Percentiles rank a stretch among this genome's conserved stretches.
Conservation (phyloP, 345 rosid genomes). For the Linum usitatissimum region DNA sequence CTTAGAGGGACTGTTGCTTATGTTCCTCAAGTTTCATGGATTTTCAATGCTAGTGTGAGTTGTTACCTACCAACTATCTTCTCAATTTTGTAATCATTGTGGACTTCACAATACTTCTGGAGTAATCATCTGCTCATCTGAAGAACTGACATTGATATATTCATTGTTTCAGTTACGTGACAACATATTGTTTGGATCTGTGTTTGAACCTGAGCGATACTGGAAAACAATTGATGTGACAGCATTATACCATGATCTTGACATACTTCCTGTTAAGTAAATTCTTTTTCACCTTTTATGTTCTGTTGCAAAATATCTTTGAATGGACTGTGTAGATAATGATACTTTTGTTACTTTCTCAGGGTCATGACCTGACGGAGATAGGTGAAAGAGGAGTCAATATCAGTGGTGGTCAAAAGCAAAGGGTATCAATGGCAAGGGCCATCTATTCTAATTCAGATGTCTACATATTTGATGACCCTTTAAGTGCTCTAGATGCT, state of each 20-base stretch:
- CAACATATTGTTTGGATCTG: slow-evolving; percentile 7
- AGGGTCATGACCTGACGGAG: slow-evolving; percentile 20
- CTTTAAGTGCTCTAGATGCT: slow-evolving; percentile 28
- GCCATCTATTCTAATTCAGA: slow-evolving; percentile 24
- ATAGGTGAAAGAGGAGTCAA: slow-evolving; percentile 30
- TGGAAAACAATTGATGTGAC: slow-evolving; percentile 6
- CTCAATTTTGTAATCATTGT: neutral
- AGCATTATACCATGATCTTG: slow-evolving; percentile 4
- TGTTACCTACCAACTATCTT: neutral
- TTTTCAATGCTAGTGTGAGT: slow-evolving; percentile 8
- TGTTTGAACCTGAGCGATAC: slow-evolving; percentile 1
- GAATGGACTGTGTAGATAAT: neutral
- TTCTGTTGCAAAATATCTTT: neutral
- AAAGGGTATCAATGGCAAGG: slow-evolving; percentile 24
- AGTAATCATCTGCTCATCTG: neutral
- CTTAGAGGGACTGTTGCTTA: slow-evolving; percentile 8
- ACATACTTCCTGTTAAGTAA: slow-evolving; percentile 9
- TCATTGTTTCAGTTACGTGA: slow-evolving; percentile 7
- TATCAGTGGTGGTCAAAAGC: slow-evolving; percentile 29
- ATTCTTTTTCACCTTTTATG: neutral
- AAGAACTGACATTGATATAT: neutral
- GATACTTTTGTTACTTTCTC: neutral
- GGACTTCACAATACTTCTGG: no score
- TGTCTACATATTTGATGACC: slow-evolving; percentile 24
- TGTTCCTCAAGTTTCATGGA: slow-evolving; percentile 10